Base-by-base conservation (phyloP, 768 basidiomycete genomes). In the Auriculariales sp. region DNA sequence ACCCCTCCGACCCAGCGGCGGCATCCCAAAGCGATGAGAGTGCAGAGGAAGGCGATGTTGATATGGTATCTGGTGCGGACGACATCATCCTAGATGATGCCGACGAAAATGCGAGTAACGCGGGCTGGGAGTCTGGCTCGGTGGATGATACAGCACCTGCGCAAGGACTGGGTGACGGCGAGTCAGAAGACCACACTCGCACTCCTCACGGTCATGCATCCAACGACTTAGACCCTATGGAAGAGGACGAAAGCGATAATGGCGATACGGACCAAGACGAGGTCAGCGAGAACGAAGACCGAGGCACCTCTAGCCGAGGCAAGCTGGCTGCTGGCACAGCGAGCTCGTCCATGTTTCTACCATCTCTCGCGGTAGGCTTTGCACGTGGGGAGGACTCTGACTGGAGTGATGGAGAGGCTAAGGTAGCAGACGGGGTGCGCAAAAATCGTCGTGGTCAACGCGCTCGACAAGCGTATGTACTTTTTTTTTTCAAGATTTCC, bases 401-500 rank as follows among this genome's bases (percentile, higher is more conserved):
- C 57, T 71, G 77, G 53, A 79, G 82, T 59, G 83, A 84, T 52
- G 70, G 65, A 19, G 86, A 83, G 55, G 68, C 65, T 30, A 71
- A 68, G 22, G 68, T 68, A 28, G 74, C 68, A 14, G 78, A 79
- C 32, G 66, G 68, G 24, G 63, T 60, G 1, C 64, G 70, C 44
- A 81, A 80, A 68, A 93, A 99, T 57, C 68, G 94, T 49, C 72
- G 92, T 32, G 95, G 94, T 28, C 95, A 99, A 63, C 68, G 92
- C 46, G 94, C 94, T n/a, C 72, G 95, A 52, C 72, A 83, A 67
- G 87, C 86, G 95, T 95, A 63, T 75, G 93, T 82, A 10, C 9
- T 44, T 42, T 49, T 45, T 7, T 14, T 29, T 51, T 25, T 45
- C 51, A 46, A 9, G 24, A 25, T 32, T 19, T 42, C 22, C 19